A percentile compares a stretch with the other conserved stretches of the same genome.
Evolutionary conservation across 2,329 filamentous ascomycete genomes (phyloP).

Genomic region (Colletotrichum lindemuthianum): DNA sequence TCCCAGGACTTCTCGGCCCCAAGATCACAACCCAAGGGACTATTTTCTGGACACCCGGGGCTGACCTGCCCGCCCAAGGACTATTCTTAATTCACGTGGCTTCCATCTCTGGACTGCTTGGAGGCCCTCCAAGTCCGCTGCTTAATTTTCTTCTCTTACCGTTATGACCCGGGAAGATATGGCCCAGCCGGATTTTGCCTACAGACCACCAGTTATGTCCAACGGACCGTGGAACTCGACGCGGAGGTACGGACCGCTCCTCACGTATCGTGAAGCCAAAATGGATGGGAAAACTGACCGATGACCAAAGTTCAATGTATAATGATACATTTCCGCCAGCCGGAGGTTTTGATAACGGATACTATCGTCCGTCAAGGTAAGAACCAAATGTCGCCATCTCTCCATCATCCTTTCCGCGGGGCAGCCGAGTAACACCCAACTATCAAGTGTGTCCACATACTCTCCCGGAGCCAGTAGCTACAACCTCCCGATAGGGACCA

Average conservation of each 20-base stretch:
- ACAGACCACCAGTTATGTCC: conserved; percentile 56
- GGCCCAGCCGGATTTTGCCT: conserved; percentile 59
- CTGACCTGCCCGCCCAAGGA: conserved; percentile 35
- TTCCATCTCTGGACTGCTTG: conserved; percentile 32
- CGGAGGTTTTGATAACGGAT: conserved; percentile 48
- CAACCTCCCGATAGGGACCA: conserved; percentile 45
- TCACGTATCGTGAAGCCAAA: conserved; percentile 14
- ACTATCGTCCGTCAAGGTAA: conserved; percentile 53
- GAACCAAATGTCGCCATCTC: conserved; percentile 36
- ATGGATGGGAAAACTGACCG: conserved; percentile 34
- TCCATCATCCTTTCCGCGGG: conserved; percentile 15
- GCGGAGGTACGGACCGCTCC: conserved; percentile 59
- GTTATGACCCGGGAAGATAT: conserved; percentile 53
- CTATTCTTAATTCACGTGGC: conserved; percentile 37
- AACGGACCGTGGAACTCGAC: conserved; percentile 61
- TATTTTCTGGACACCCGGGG: conserved; percentile 34
- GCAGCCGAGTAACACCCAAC: conserved; percentile 46
- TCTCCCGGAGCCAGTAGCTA: conserved; percentile 45
- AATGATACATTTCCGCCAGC: conserved; percentile 45
- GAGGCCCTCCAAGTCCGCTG: conserved; percentile 24
- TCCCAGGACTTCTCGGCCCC: conserved; percentile 37
- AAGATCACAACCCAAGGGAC: conserved; percentile 32
- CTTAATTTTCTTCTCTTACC: conserved; percentile 35
- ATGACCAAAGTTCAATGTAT: conserved; percentile 45
- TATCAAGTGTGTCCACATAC: conserved; percentile 55